A percentile compares a stretch with the other conserved stretches of the same genome.
Conservation (phyloP, 2,329 filamentous ascomycete species). For the Fusarium poae region DNA sequence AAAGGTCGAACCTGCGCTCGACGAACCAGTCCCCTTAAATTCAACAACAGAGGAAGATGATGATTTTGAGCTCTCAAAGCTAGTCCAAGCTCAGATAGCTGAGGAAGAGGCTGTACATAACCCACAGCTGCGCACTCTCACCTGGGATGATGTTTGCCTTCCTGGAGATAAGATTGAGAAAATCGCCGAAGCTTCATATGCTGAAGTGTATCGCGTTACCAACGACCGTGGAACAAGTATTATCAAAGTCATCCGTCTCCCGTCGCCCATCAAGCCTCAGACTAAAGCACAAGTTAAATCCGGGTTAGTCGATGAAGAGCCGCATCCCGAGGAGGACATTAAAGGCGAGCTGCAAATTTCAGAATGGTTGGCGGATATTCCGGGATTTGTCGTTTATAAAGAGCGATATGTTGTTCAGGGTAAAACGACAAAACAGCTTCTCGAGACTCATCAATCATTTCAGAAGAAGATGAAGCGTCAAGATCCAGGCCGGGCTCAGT, state of each 20-base stretch:
- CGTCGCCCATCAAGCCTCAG: conserved; percentile 69
- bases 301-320: conserved; percentile 70
- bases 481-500: conserved; percentile 69
- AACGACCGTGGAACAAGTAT: conserved; percentile 72
- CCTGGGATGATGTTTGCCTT: conserved; percentile 71
- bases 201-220: conserved; percentile 73
- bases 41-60: conserved; percentile 11
- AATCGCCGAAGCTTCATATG: conserved; percentile 76
- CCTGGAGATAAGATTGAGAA: conserved; percentile 67
- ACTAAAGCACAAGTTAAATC: conserved; percentile 68
- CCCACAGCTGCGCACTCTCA: conserved; percentile 58
- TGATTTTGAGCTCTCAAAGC: conserved; percentile 1
- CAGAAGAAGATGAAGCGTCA: conserved; percentile 66
- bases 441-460: conserved; percentile 71
- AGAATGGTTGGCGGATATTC: conserved; percentile 73
- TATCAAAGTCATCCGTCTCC: conserved; percentile 73
- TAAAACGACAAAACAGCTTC: conserved; percentile 64
- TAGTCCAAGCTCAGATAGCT: conserved; percentile 23
- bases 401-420: conserved; percentile 72
- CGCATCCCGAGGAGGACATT: conserved; percentile 67
- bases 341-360: conserved; percentile 72
- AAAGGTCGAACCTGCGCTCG: neutral
- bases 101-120: conserved; percentile 45
- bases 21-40: conserved; percentile 10
- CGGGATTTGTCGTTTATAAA: conserved; percentile 75